Base-by-base conservation (phyloP, 2,329 filamentous ascomycete species). In the Pestalotiopsis sp. region DNA sequence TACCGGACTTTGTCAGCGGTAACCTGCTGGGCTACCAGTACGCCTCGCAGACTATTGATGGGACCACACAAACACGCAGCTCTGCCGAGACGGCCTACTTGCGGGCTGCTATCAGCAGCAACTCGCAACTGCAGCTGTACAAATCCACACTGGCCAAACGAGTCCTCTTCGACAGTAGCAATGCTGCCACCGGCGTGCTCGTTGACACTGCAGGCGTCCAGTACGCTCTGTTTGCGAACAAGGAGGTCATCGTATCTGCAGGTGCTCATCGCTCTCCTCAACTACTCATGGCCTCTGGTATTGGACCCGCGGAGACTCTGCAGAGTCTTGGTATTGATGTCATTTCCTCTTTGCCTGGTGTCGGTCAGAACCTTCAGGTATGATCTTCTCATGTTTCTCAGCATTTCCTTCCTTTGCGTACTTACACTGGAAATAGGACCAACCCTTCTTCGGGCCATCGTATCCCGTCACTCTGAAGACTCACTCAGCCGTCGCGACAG, bases 351-450 rank as follows among this genome's bases (percentile, higher is more conserved):
- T 80, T 86, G 2, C 87, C 87, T 0, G 89, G 88, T 61, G 88
- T 91, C 11, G 89, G 89, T n/a, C 84, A 82, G 31, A 90, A 90
- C 76, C 78, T 91, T 6, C 83, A 87, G 76, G 88, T 91, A 75
- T 86, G 85, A 45, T 72, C 74, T 31, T 72, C 77, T 65, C 78
- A 77, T 66, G 76, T 77, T 39, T 23, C 5, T 17, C 27, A n/a
- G 9, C 14, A 23, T 9, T 36, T 13, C 0, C 14, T 62, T 12
- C 14, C 31, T 31, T 2, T 12, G 17, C 59, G 7, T 38, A 27
- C 17, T 36, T 9, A 38, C 36, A 4, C 31, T 39, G 7, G 12
- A 3, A 62, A 49, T n/a, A 49, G 31, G 20, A 49, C n/a, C 61
- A 64, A 17, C 36, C 59, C 11, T 62, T 64, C 31, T 45, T 64